These are phyloP conservation scores for Diplogelasinospora grovesii DNA, from an alignment of 495 filamentous ascomycete species.

Conservation along the genomic window DNA sequence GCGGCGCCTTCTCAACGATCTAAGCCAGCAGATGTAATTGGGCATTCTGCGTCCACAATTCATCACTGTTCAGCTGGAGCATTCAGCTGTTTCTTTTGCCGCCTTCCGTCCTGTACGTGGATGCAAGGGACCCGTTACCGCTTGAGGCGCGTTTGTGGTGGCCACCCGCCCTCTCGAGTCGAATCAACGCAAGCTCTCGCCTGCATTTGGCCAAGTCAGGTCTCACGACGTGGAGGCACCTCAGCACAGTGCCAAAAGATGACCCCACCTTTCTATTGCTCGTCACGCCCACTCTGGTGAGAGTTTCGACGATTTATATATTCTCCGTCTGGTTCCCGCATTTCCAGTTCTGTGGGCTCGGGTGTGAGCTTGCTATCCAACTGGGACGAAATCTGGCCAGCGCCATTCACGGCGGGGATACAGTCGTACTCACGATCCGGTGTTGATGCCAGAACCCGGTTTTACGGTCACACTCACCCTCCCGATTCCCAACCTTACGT, in stretches of 20 bases:
- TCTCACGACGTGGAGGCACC: conserved; percentile 11
- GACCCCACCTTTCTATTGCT: background rate
- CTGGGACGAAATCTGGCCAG: background rate
- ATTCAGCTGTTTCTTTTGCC: too few species aligned
- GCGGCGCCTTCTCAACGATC: too few species aligned
- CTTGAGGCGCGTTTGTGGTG: too few species aligned
- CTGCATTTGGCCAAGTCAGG: too few species aligned
- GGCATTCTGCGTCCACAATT: too few species aligned
- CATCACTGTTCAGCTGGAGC: too few species aligned
- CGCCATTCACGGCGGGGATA: conserved; percentile 4
- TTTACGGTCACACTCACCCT: conserved; percentile 19
- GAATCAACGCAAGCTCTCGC: too few species aligned
- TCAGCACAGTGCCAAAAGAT: background rate
- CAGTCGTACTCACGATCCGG: conserved; percentile 2
- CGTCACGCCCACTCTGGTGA: background rate
- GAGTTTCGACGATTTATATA: background rate
- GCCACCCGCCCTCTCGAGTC: too few species aligned
- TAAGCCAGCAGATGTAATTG: too few species aligned
- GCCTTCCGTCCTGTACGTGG: too few species aligned
- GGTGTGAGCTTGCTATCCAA: conserved; percentile 5
- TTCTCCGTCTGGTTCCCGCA: conserved; percentile 4
- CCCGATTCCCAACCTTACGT: conserved; percentile 8
- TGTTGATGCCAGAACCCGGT: conserved; percentile 17
- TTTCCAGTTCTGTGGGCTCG: background rate
- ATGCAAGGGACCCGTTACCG: too few species aligned